phyloP scores from a whole-genome alignment of 176 grass and related monocot species.

The Avena insularis region DNA sequence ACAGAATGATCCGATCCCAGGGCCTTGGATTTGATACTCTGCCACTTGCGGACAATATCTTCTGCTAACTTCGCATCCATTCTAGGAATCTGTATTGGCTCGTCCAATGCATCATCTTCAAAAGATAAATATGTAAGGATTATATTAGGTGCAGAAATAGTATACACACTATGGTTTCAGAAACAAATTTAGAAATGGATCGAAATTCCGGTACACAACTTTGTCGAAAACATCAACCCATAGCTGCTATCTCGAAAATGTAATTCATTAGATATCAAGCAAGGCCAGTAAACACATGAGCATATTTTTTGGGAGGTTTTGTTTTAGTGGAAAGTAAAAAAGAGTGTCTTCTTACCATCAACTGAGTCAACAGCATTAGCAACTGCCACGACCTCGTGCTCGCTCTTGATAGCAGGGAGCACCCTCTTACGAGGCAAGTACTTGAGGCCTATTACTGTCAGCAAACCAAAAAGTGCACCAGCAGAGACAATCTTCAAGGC shows the following conservation, averaged over 20 bases:
- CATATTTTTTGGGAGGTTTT: neutral
- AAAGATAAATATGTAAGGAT: constrained; percentile 22
- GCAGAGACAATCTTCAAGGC: constrained; percentile 71
- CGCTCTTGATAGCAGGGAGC: constrained; percentile 48
- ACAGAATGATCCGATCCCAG: constrained; percentile 78
- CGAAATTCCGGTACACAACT: neutral
- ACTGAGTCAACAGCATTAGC: constrained; percentile 46
- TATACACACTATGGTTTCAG: neutral
- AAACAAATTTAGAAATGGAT: neutral
- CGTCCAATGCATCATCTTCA: constrained; percentile 48
- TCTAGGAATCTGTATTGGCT: constrained; percentile 53
- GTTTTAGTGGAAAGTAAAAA: constrained; percentile 4
- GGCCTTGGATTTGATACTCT: constrained; percentile 83
- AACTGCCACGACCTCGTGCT: constrained; percentile 51
- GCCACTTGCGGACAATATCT: constrained; percentile 83
- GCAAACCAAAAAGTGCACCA: constrained; percentile 65
- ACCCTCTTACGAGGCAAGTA: constrained; percentile 68
- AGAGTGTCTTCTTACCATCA: constrained; percentile 48
- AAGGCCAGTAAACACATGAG: constrained; percentile 1
- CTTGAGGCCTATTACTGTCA: constrained; percentile 66
- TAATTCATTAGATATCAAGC: constrained; percentile 1
- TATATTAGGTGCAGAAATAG: neutral
- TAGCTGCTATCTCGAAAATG: neutral
- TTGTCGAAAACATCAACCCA: neutral
- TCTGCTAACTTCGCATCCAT: constrained; percentile 89